A percentile compares a stretch with the other conserved stretches of the same genome.
Evolutionary conservation across 257 asterid genomes (phyloP).

Genomic region (Solanum boliviense): DNA sequence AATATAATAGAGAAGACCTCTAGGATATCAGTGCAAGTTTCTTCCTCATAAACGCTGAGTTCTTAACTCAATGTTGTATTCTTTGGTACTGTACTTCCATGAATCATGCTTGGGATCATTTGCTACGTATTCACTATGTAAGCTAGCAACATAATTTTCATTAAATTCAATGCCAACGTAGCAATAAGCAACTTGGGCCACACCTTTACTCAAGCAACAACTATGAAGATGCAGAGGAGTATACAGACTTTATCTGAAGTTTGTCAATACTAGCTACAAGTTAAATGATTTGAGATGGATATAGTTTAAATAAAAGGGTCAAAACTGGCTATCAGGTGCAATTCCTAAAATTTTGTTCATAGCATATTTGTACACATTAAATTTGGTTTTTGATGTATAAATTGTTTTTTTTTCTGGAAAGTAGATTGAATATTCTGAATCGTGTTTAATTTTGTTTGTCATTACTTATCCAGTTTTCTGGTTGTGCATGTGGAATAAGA

Average conservation of each 20-base stretch:
- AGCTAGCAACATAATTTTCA: neutral
- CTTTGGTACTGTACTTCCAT: neutral
- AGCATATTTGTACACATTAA: neutral
- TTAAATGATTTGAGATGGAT: neutral
- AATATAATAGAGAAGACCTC: neutral
- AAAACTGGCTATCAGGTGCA: neutral
- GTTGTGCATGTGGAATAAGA: neutral
- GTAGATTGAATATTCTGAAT: neutral
- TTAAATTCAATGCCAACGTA: neutral
- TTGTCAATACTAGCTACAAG: neutral
- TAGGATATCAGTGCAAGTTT: neutral
- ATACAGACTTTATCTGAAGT: neutral
- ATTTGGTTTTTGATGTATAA: neutral
- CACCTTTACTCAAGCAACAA: neutral
- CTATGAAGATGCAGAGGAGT: neutral
- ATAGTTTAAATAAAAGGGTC: neutral
- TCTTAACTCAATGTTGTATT: neutral
- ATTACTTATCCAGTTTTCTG: neutral
- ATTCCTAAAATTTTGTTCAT: neutral
- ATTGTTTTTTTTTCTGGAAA: neutral
- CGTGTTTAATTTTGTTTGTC: neutral
- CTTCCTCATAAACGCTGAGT: neutral
- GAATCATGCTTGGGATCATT: neutral
- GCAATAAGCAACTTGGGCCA: neutral
- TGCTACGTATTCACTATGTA: neutral